A percentile compares a stretch with the other conserved stretches of the same genome.
Conservation (phyloP, 2,329 filamentous ascomycete genomes). For the Xylaria sp. region DNA sequence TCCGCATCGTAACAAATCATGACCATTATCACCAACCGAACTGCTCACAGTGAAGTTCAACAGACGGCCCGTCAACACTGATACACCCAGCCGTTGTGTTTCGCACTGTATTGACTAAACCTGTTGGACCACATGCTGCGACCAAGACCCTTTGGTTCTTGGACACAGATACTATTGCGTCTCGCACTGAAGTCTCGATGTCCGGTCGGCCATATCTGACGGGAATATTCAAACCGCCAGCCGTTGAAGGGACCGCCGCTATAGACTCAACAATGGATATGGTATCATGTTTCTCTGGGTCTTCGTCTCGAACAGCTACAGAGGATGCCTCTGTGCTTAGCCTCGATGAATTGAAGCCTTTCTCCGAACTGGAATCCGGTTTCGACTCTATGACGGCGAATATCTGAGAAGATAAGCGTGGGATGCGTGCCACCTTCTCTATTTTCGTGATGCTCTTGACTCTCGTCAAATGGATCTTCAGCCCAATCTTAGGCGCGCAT, state of each 20-base stretch:
- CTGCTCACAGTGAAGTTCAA: slow-evolving; percentile 64
- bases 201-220: slow-evolving; percentile 56
- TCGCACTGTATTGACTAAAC: slow-evolving; percentile 58
- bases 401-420: slow-evolving; percentile 31
- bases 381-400: slow-evolving; percentile 27
- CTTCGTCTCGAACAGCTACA: slow-evolving; percentile 34
- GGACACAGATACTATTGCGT: slow-evolving; percentile 51
- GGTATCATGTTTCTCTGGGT: slow-evolving; percentile 36
- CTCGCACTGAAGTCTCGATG: slow-evolving; percentile 52
- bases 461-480: slow-evolving; percentile 55
- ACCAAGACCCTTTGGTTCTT: slow-evolving; percentile 56
- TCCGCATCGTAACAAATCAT: slow-evolving; percentile 8
- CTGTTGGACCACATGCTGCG: slow-evolving; percentile 60
- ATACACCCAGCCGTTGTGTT: slow-evolving; percentile 59
- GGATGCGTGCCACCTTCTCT: slow-evolving; percentile 15
- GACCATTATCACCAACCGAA: slow-evolving; percentile 60
- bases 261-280: slow-evolving; percentile 30
- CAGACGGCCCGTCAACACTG: slow-evolving; percentile 56
- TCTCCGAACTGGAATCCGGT: slow-evolving; percentile 35
- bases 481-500: slow-evolving; percentile 53
- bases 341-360: slow-evolving; percentile 27
- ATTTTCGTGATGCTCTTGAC: slow-evolving; percentile 19
- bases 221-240: slow-evolving; percentile 43
- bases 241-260: slow-evolving; percentile 29
- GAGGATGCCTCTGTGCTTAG: slow-evolving; percentile 37